Conservation (phyloP, 2,329 filamentous ascomycete genomes). For the Penicillium sclerotiorum region DNA sequence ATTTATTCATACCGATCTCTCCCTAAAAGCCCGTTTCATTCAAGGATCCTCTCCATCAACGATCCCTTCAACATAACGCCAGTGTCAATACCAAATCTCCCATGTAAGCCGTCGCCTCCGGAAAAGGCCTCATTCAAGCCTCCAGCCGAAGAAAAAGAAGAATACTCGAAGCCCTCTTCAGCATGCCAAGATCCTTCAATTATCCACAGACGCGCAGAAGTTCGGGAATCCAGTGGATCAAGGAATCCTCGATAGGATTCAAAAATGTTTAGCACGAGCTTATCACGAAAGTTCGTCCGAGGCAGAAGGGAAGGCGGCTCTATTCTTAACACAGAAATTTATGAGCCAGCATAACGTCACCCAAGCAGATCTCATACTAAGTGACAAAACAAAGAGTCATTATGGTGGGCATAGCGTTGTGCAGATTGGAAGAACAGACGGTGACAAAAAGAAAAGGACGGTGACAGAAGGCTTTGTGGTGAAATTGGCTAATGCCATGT, state of each 20-base stretch:
- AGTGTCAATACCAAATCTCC: background rate
- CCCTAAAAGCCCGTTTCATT: too few relatives aligned
- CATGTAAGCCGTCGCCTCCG: too few relatives aligned
- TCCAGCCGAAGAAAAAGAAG: background rate
- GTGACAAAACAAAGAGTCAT: background rate
- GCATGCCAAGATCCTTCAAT: background rate
- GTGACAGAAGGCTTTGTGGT: background rate
- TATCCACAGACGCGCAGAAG: background rate
- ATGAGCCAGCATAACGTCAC: background rate
- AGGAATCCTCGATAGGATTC: background rate
- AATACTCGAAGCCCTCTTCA: background rate
- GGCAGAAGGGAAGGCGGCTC: background rate
- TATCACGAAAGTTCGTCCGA: background rate
- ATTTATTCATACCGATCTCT: background rate
- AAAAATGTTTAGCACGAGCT: background rate
- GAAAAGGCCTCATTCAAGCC: background rate
- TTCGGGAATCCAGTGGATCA: background rate
- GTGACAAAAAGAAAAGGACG: background rate
- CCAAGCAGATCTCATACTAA: background rate
- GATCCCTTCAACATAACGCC: background rate
- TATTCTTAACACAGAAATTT: background rate
- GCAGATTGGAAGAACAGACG: background rate
- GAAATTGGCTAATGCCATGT: conserved; percentile 10
- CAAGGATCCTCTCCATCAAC: too few relatives aligned
- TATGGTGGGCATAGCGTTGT: background rate